Base-by-base conservation (phyloP, 352 stramenopile species). In the Chrysophaeum taylorii region DNA sequence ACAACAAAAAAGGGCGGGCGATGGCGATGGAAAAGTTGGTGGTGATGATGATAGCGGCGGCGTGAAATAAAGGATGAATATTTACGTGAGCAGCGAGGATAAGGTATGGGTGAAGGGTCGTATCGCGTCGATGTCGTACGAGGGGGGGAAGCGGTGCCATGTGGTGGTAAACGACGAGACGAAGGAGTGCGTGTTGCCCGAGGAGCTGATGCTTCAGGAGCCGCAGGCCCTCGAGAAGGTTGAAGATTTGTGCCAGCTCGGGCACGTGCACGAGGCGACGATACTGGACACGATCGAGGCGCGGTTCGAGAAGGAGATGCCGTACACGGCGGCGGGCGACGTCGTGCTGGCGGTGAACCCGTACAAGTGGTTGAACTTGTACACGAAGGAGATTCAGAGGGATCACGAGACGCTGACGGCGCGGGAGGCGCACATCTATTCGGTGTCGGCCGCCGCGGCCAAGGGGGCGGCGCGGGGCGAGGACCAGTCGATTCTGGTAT, bases 341-440 rank as follows among this genome's bases (percentile, higher is more conserved):
- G 97, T 98, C 75, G 91, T 95, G 39, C 94, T 98, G 70, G 92
- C 93, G 7, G 87, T 97, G 45, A 98, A 98, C 76, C 93, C 92
- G 37, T 98, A 97, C 78, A 87, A 92, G 71, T 92, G 70, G 78
- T 82, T 94, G 63, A 81, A 92, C 43, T 31, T 72, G 12, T 72
- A 72, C 68, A 73, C 69, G 48, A 45, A 68, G 27, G 15, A 16
- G 27, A 64, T 64, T 16, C 16, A n/a, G n/a, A n/a, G n/a, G n/a
- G n/a, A n/a, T n/a, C n/a, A n/a, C n/a, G 27, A 16, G 4, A 14
- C 16, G 14, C 9, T 38, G 39, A 12, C 14, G 33, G 27, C 27
- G 2, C n/a, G 52, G 2, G 48, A 25, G 25, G 52, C 52, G 25
- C 70, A 74, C 42, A 41, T 67, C 12, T 74, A 74, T 25, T 25